phyloP scores from a whole-genome alignment of 1,284 basidiomycete species.

The Cutaneotrichosporon dermatis region DNA sequence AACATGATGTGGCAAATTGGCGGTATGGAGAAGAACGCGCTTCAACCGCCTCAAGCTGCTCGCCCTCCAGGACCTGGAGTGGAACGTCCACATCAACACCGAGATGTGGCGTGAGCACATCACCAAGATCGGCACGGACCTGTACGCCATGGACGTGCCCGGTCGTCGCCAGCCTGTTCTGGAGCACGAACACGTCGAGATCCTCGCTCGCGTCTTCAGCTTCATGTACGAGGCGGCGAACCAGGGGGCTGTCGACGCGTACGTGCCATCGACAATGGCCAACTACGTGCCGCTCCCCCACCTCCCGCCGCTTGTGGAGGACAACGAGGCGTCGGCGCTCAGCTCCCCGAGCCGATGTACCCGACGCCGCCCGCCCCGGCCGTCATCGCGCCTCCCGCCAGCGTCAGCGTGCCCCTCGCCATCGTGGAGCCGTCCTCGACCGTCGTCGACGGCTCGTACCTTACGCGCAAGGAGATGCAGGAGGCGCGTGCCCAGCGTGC shows the following conservation, averaged over 20 bases:
- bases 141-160: background rate
- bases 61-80: conserved; percentile 1
- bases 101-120: background rate
- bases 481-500: background rate
- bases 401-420: no score
- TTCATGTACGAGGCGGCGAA: background rate
- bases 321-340: no score
- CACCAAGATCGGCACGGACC: background rate
- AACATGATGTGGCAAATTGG: conserved; percentile 3
- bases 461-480: background rate
- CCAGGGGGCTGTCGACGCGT: no score
- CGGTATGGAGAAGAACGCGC: background rate
- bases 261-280: background rate
- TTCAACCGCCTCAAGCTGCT: conserved; percentile 1
- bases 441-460: background rate
- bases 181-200: background rate
- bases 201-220: background rate
- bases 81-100: conserved; percentile 1
- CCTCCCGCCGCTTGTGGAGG: background rate
- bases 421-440: no score
- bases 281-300: background rate
- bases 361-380: no score
- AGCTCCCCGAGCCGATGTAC: no score
- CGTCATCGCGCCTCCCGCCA: no score
- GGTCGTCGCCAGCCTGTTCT: background rate